Conservation (phyloP, 2,329 filamentous ascomycete species). For the Cyphellophora attinorum region DNA sequence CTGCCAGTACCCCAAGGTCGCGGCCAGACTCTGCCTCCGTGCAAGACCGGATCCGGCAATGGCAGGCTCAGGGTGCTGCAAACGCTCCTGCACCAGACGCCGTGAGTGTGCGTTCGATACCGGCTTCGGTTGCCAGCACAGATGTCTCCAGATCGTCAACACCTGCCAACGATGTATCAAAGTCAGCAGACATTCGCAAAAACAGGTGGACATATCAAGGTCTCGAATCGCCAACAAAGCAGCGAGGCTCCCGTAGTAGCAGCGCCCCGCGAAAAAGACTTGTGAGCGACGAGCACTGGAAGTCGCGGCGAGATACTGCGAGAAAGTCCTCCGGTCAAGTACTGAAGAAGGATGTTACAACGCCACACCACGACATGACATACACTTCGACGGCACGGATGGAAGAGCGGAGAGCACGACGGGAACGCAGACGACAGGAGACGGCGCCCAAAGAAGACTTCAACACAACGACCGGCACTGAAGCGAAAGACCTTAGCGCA, state of each 20-base stretch:
- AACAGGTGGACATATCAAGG: constrained; percentile 10
- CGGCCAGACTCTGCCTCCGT: constrained; percentile 51
- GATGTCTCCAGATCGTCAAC: background rate
- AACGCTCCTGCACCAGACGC: constrained; percentile 15
- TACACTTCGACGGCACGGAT: constrained; percentile 10
- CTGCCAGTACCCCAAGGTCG: background rate
- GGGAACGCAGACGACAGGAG: constrained; percentile 8
- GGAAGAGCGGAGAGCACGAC: constrained; percentile 14
- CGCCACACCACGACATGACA: constrained; percentile 12
- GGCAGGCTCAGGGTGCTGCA: constrained; percentile 69
- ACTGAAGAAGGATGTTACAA: constrained; percentile 11
- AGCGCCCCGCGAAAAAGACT: constrained; percentile 80
- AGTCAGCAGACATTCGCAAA: background rate
- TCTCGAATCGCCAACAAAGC: constrained; percentile 15
- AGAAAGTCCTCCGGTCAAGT: background rate
- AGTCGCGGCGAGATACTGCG: constrained; percentile 30
- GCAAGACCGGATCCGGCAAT: constrained; percentile 68
- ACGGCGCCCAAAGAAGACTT: background rate
- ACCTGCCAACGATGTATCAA: background rate
- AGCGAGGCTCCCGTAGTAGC: constrained; percentile 29
- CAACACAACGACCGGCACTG: background rate
- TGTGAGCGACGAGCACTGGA: constrained; percentile 84
- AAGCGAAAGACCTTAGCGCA: background rate
- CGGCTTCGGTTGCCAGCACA: constrained; percentile 9
- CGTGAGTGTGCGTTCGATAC: constrained; percentile 15